A percentile compares a stretch with the other conserved stretches of the same genome.
phyloP scores from a whole-genome alignment of 2,329 filamentous ascomycete species.

The Apiospora pterosperma region DNA sequence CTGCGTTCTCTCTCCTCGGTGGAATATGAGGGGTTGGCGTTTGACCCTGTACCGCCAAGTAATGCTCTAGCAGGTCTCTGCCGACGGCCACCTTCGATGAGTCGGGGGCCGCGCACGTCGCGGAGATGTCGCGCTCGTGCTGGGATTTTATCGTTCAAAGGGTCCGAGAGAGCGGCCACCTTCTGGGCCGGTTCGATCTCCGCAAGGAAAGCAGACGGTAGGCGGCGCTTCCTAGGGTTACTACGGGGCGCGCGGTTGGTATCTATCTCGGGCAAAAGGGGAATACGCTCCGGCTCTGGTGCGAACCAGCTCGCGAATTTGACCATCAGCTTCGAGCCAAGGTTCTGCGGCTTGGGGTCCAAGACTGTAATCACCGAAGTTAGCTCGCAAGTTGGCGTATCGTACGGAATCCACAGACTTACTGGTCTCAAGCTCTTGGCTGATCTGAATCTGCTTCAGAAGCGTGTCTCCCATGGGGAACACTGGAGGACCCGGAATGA shows the following conservation, averaged over 20 bases:
- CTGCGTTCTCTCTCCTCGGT: background rate
- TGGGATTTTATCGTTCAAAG: background rate
- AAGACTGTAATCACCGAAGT: background rate
- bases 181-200: background rate
- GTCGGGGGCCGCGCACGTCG: background rate
- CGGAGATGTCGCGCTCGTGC: background rate
- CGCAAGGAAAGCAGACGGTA: constrained; percentile 21
- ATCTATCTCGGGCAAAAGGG: constrained; percentile 19
- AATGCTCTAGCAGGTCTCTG: background rate
- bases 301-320: constrained; percentile 4
- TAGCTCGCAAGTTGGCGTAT: background rate
- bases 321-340: background rate
- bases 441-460: constrained; percentile 27
- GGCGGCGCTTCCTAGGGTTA: constrained; percentile 21
- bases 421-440: constrained; percentile 21
- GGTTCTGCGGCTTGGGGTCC: background rate
- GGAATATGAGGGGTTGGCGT: background rate
- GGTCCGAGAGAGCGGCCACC: background rate
- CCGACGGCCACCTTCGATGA: background rate
- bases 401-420: constrained; percentile 9
- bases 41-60: background rate
- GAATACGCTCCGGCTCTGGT: constrained; percentile 9
- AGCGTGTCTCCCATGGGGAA: constrained; percentile 36
- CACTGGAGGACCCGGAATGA: constrained; percentile 26
- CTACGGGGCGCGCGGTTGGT: constrained; percentile 18